Conservation (phyloP, 2,329 filamentous ascomycete species). For the Knufia petricola region DNA sequence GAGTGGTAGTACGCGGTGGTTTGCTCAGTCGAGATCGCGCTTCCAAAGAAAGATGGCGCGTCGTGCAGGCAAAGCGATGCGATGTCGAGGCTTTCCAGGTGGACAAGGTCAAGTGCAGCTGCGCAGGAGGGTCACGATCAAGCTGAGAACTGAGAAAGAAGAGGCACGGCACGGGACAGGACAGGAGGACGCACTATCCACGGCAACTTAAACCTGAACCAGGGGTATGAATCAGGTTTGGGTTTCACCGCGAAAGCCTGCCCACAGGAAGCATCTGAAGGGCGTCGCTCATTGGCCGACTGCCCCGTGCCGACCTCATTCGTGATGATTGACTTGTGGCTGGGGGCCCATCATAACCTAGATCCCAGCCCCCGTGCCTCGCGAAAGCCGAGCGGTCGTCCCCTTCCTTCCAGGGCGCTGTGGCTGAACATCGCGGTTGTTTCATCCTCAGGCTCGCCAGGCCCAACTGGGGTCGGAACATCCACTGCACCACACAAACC, state of each 20-base stretch:
- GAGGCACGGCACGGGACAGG: not conserved
- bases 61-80: not conserved
- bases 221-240: not conserved
- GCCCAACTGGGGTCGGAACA: not conserved
- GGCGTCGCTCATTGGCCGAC: not conserved
- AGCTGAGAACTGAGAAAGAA: not conserved
- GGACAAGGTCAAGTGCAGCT: not conserved
- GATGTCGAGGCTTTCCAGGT: not conserved
- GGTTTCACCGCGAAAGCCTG: not conserved
- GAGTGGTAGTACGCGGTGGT: not conserved
- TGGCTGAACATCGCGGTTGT: constrained; percentile 2
- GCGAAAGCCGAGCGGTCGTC: too few relatives aligned
- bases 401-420: not conserved
- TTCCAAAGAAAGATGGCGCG: not conserved
- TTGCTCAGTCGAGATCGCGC: not conserved
- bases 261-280: not conserved
- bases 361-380: too few relatives aligned
- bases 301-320: not conserved
- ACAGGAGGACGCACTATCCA: not conserved
- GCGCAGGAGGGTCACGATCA: not conserved
- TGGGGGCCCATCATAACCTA: not conserved
- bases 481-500: not conserved
- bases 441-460: not conserved
- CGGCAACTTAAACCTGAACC: not conserved
- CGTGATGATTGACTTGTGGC: not conserved